These are phyloP conservation scores for Sarocladium strictum DNA, from an alignment of 2,329 filamentous ascomycete species.

Conservation along the genomic window DNA sequence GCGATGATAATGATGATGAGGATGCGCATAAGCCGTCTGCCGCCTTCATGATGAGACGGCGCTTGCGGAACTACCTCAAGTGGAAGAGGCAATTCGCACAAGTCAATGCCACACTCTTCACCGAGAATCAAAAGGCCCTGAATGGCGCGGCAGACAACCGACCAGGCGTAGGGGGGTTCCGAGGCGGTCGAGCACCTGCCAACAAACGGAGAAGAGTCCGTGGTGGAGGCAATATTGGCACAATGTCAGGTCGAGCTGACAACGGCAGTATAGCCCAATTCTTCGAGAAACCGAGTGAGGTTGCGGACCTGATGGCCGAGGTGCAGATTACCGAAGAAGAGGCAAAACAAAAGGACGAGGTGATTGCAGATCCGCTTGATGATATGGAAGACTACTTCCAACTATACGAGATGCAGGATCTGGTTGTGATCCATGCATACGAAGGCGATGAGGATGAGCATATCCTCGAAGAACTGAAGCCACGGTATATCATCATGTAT, in stretches of 20 bases:
- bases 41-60: conserved; percentile 83
- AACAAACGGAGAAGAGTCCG: conserved; percentile 84
- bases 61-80: conserved; percentile 75
- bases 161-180: conserved; percentile 36
- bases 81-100: conserved; percentile 90
- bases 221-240: conserved; percentile 62
- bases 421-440: conserved; percentile 87
- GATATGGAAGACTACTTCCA: conserved; percentile 91
- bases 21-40: conserved; percentile 63
- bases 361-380: conserved; percentile 61
- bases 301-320: conserved; percentile 75
- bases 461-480: conserved; percentile 88
- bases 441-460: conserved; percentile 95
- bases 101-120: conserved; percentile 72
- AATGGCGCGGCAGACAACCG: conserved; percentile 58
- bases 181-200: conserved; percentile 58
- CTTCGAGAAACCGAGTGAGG: conserved; percentile 77
- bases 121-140: conserved; percentile 72
- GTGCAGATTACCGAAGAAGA: conserved; percentile 77
- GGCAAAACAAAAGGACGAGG: conserved; percentile 67
- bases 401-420: conserved; percentile 83
- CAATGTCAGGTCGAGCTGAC: conserved; percentile 53
- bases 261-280: conserved; percentile 70
- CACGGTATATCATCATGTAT: conserved; percentile 97
- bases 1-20: conserved; percentile 35